Base-by-base conservation (phyloP, 73 alveolate genomes). In the Stentor roeselii region DNA sequence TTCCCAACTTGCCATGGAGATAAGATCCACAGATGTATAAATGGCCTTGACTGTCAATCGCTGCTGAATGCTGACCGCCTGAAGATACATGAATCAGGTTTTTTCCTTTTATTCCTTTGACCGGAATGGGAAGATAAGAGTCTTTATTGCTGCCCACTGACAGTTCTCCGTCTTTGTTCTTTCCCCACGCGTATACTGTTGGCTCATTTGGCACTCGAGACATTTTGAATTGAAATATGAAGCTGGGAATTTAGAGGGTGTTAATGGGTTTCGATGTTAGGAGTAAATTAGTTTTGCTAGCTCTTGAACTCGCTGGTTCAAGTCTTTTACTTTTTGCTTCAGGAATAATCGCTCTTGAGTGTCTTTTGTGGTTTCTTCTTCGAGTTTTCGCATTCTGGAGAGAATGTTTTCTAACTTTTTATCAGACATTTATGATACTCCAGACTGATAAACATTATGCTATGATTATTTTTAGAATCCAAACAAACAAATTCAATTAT, bases 101-200 rank as follows among this genome's bases (percentile, higher is more conserved):
- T 36, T 87, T 39, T 75, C 83, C 88, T 76, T 92, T 90, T 31
- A 93, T 83, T 11, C 95, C 90, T 36, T 89, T 85, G 36, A 90
- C 82, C 50, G 92, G 86, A 30, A 93, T 84, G n/a, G 99, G 99
- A 32, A 92, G 40, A 40, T 89, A 83, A 3, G 95, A 90, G 76
- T 92, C 95, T 67, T 86, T 88, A n/a, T 87, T 84, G 35, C 86
- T 86, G 32, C 97, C 97, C 59, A 93, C 80, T 3, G 98, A 95
- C 30, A 95, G 90, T 89, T 94, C 99, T 14, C 99, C 98, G 75
- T 90, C 93, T 87, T 86, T 76, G 86, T 95, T 95, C 89, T 95
- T 95, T 58, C 99, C 99, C 96, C 97, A 95, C 14, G 80, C 80
- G 41, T 30, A 67, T 0, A 40, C 37, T 30, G 80, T 67, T n/a